Evolutionary conservation across 148 eudicot genomes (phyloP).

Genomic region (Dianthus caryophyllus): DNA sequence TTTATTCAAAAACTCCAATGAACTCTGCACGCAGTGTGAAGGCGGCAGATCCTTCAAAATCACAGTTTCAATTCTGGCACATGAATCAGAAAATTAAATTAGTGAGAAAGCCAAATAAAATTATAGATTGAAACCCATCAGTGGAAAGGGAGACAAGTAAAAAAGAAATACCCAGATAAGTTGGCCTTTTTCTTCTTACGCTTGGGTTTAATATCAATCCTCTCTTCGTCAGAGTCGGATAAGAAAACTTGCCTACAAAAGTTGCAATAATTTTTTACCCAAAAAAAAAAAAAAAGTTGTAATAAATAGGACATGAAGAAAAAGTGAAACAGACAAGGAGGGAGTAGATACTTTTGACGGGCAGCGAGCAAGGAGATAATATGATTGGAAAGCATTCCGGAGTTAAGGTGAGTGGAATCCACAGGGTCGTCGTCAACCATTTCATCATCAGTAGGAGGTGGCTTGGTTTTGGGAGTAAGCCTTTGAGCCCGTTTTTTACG

Average conservation of each 20-base stretch:
- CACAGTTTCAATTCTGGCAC: constrained; percentile 54
- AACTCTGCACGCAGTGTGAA: constrained; percentile 61
- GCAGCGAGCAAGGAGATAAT: constrained; percentile 74
- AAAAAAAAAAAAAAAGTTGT: not conserved
- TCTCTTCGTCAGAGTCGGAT: constrained; percentile 89
- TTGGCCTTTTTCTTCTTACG: constrained; percentile 58
- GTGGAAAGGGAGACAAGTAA: not conserved
- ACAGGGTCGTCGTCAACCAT: constrained; percentile 38
- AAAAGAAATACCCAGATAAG: constrained; percentile 47
- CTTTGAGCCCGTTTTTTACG: constrained; percentile 64
- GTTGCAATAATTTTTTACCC: not conserved
- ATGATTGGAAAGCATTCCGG: constrained; percentile 77
- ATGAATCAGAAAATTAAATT: constrained; percentile 5
- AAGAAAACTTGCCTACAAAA: constrained; percentile 70
- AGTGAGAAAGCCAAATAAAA: not conserved
- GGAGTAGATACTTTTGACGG: constrained; percentile 58
- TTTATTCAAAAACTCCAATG: constrained; percentile 75
- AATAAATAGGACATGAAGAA: too few relatives aligned
- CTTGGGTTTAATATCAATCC: constrained; percentile 31
- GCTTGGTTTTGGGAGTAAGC: constrained; percentile 44
- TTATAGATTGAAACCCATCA: too few relatives aligned
- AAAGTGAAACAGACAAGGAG: not conserved
- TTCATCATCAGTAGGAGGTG: constrained; percentile 26
- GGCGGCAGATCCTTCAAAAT: constrained; percentile 66
- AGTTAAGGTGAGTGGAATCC: constrained; percentile 35